Base-by-base conservation (phyloP, 768 basidiomycete genomes). In the Pleurotus sapidus region DNA sequence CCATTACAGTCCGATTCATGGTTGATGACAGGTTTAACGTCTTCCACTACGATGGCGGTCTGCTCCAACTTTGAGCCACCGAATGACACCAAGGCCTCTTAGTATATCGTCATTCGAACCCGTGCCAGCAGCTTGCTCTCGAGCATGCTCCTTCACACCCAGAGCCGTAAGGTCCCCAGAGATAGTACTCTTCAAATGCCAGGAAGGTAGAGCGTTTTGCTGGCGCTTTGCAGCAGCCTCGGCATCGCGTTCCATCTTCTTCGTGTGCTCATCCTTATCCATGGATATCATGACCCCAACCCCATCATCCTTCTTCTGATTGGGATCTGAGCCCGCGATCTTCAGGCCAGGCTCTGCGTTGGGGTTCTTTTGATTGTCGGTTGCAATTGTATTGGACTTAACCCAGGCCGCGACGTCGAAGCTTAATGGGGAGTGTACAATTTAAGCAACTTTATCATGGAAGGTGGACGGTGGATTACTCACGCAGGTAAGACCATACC, bases 161-260 rank as follows among this genome's bases (percentile, higher is more conserved):
- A 95, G 77, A 18, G 92, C 89, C 0, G 96, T 97, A 59, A 94
- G 75, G 62, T 95, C 90, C 7, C 95, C 94, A 3, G 93, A 88
- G 59, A 99, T 93, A 2, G 97, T 99, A 67, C 93, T 95, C 72
- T 93, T 91, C 63, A 95, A 81, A 75, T 97, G 93, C 97, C 97
- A 99, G 11, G 89, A 79, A 1, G 97, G 97, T 46, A 99, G 76
- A 0, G 87, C 84, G 67, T 98, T 98, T 74, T 98, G 95, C 67
- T 88, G 84, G 57, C 93, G 74, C 72, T 95, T 95, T 55, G 87
- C 83, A 57, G 90, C 90, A 1, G 90, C 89, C 69, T 95, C 86
- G 18, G 83, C 84, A 63, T 91, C 91, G 55, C 90, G 78, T 68
- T 93, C 89, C 65, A 78, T 74, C 58, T 83, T 82, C 60, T 84